Base-by-base conservation (phyloP, 345 rosid genomes). In the Kernera saxatilis region DNA sequence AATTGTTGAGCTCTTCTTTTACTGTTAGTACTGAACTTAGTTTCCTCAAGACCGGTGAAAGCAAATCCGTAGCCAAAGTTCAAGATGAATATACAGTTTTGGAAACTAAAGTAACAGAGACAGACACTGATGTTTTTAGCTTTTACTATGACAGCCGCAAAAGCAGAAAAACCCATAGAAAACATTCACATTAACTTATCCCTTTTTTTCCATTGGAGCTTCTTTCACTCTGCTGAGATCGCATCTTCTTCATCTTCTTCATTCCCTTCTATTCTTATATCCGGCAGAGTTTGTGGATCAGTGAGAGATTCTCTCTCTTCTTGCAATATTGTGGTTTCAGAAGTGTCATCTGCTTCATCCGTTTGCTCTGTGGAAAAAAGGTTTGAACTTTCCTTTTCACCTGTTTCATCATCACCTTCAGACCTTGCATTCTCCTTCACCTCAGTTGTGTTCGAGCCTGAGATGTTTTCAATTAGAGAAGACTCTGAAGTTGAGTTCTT, bases 281-380 rank as follows among this genome's bases (percentile, higher is more conserved):
- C 86, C 33, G 90, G 85, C 44, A 88, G 69, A 5, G 85, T 82
- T 36, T 64, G 79, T 71, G 81, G 75, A 79, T 88, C 86, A 11
- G 77, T 73, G 57, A 59, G 84, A 33, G 79, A 78, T 40, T 81
- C 84, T 55, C 39, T 82, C 79, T 81, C 87, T 21, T 83, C 86
- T 54, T 78, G 81, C 23, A 77, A 63, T 37, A 81, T 39, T 13
- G 70, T 55, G 21, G 72, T 75, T 71, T 82, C 87, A 0, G 81
- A 68, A 64, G 67, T 79, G 26, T 58, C 61, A 69, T 29, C 76
- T 41, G 62, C 61, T 56, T 78, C 87, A 59, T 29, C 72, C 10
- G 59, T 64, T 61, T 75, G 83, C 66, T 77, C 72, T 21, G 65
- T 64, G 17, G 77, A 50, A 17, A 73, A 63, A 46, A 69, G 48